Evolutionary conservation across 176 grass and related monocot species (phyloP), one percentile per base, ranked within the genome.

Genomic region (Saccharum spontaneum): DNA sequence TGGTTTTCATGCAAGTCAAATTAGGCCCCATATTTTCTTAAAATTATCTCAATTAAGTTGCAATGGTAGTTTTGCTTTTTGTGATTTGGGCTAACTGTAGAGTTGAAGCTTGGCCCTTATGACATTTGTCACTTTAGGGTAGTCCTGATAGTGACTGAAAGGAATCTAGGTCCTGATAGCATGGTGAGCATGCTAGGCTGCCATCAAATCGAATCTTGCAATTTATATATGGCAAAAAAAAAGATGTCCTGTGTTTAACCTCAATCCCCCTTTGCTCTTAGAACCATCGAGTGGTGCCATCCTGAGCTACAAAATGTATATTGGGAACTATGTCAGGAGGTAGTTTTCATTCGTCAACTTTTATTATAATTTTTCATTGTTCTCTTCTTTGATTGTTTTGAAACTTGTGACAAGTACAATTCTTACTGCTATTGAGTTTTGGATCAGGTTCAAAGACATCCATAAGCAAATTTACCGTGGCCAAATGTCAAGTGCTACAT

Each of bases 211-310:
- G 13, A 60, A 77, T 77, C 0, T 77, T 18, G 9, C 10, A 62
- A 45, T 41, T 52, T 77, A 65, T 3, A 50, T 17, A 39, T 28
- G 67, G 20, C 4, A 5, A 33, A 77, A 6, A n/a, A 30, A 50
- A 6, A 11, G 20, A 39, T 38, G 36, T 41, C 75, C 1, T 26
- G 11, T 41, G 23, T 40, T 41, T 28, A 61, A 36, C 57, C 50
- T 55, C 50, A 55, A 31, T 20, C 55, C 20, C 22, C 7, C 23
- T 20, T 75, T 75, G 34, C 72, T 81, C 34, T 68, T 87, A 2
- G 80, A 77, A 81, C 20, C 54, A 77, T 77, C 11, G 26, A 61
- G 22, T 61, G 26, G 23, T 87, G 45, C 24, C 79, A 87, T 54
- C 37, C 34, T 38, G 15, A 24, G 12, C 14, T 67, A 22, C 13